Conservation (phyloP, 1,284 basidiomycete species). For the Lignosus rhinocerotis region DNA sequence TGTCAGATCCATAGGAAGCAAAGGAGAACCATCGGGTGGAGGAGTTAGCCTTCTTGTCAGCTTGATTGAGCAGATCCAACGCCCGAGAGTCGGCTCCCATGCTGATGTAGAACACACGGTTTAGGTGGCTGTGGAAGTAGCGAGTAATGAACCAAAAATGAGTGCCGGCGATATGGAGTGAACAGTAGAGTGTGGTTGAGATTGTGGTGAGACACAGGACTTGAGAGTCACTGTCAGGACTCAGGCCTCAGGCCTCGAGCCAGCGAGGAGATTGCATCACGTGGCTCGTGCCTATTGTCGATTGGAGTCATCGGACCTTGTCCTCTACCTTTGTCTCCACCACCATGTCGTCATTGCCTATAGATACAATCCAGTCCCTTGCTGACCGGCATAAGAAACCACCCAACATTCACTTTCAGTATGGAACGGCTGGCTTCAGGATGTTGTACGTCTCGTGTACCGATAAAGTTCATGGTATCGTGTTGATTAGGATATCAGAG, state of each 20-base stretch:
- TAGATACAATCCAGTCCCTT: slow-evolving; percentile 47
- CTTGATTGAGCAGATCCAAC: slow-evolving; percentile 76
- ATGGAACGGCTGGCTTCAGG: slow-evolving; percentile 96
- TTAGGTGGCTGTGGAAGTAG: not conserved
- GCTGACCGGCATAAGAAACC: slow-evolving; percentile 67
- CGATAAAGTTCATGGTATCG: not conserved
- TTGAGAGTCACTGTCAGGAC: too few species aligned
- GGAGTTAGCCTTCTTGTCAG: slow-evolving; percentile 88
- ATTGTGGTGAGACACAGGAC: slow-evolving; percentile 4
- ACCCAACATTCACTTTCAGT: slow-evolving; percentile 68
- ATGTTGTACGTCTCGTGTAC: slow-evolving; percentile 67
- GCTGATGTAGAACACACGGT: not conserved
- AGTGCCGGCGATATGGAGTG: not conserved
- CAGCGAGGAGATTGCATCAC: too few species aligned
- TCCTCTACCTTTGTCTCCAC: slow-evolving; percentile 10
- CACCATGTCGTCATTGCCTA: slow-evolving; percentile 45
- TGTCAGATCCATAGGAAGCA: slow-evolving; percentile 67
- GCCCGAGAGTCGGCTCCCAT: slow-evolving; percentile 60
- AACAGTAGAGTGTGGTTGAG: slow-evolving; percentile 8
- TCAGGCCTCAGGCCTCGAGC: too few species aligned
- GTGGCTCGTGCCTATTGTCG: too few species aligned
- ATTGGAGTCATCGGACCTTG: too few species aligned
- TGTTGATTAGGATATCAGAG: slow-evolving; percentile 47
- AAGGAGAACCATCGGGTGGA: slow-evolving; percentile 88
- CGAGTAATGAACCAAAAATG: not conserved